These are phyloP conservation scores for Pichia sp. DNA, from an alignment of 1,139 yeast genomes.

Conservation along the genomic window DNA sequence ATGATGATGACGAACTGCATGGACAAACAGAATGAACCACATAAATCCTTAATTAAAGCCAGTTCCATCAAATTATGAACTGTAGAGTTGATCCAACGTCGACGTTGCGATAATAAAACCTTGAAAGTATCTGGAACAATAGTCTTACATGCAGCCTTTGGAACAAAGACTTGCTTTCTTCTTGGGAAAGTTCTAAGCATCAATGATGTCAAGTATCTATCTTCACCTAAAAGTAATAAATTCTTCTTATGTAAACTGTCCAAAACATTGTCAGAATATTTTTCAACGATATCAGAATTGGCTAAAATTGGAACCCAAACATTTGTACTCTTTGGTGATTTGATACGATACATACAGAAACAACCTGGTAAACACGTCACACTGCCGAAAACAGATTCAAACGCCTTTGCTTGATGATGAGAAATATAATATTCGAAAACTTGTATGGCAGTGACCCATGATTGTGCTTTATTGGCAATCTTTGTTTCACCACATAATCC, in stretches of 20 bases:
- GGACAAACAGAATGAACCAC: constrained; percentile 97
- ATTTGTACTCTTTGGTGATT: constrained; percentile 85
- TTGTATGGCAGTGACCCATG: constrained; percentile 96
- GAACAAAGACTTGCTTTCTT: constrained; percentile 88
- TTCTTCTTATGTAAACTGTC: constrained; percentile 90
- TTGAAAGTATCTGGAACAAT: constrained; percentile 81
- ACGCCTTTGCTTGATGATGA: constrained; percentile 95
- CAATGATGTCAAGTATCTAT: constrained; percentile 81
- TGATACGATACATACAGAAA: constrained; percentile 93
- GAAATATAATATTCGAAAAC: constrained; percentile 96
- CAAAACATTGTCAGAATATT: constrained; percentile 87
- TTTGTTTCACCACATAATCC: constrained; percentile 98
- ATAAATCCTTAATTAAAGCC: constrained; percentile 81
- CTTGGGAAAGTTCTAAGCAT: constrained; percentile 94
- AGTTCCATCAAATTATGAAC: constrained; percentile 94
- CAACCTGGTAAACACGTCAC: constrained; percentile 99
- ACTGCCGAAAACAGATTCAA: constrained; percentile 94
- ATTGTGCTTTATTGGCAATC: constrained; percentile 78
- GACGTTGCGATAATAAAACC: constrained; percentile 88
- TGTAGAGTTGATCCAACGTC: constrained; percentile 98
- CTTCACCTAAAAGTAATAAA: constrained; percentile 87
- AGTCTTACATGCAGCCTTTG: constrained; percentile 96
- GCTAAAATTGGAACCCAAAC: constrained; percentile 98
- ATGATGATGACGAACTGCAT: constrained; percentile 93
- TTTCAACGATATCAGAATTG: constrained; percentile 94